A percentile compares a stretch with the other conserved stretches of the same genome.
These are phyloP conservation scores for Candida tammaniensis DNA, from an alignment of 805 yeast genomes.

Conservation along the genomic window DNA sequence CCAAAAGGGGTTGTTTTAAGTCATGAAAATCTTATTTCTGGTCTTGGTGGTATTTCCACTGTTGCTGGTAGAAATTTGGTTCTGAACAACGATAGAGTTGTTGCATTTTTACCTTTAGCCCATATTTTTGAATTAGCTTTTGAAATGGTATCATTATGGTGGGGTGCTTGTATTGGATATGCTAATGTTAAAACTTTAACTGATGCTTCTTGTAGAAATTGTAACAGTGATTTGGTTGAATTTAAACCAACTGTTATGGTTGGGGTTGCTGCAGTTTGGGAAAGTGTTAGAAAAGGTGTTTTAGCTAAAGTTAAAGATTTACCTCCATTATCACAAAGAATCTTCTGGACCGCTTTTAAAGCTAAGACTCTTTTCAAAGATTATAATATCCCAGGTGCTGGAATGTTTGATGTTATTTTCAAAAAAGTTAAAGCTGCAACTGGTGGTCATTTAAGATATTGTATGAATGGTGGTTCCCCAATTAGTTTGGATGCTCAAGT, in stretches of 20 bases:
- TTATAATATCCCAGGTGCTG: conserved; percentile 73
- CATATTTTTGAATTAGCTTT: conserved; percentile 92
- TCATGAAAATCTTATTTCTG: conserved; percentile 72
- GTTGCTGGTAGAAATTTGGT: conserved; percentile 55
- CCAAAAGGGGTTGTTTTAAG: conserved; percentile 81
- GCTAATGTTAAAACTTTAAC: conserved; percentile 90
- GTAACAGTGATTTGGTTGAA: conserved; percentile 82
- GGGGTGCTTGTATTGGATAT: conserved; percentile 91
- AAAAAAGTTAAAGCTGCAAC: conserved; percentile 90
- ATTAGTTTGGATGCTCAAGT: conserved; percentile 76
- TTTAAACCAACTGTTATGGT: conserved; percentile 93
- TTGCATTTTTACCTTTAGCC: conserved; percentile 91
- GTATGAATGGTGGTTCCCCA: conserved; percentile 93
- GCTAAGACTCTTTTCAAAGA: conserved; percentile 64
- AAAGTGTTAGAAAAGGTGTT: conserved; percentile 90
- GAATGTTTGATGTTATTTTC: conserved; percentile 73
- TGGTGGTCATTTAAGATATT: conserved; percentile 76
- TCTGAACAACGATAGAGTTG: conserved; percentile 61
- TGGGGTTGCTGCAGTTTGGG: conserved; percentile 99
- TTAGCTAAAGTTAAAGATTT: conserved; percentile 65
- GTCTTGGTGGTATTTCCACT: conserved; percentile 77
- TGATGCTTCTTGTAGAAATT: conserved; percentile 76
- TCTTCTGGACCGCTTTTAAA: conserved; percentile 86
- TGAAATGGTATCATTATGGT: conserved; percentile 73
- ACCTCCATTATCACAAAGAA: conserved; percentile 65